Evolutionary conservation across 305 asterid species (phyloP), one percentile per base, ranked within the genome.

Genomic region (Nicotiana rustica): DNA sequence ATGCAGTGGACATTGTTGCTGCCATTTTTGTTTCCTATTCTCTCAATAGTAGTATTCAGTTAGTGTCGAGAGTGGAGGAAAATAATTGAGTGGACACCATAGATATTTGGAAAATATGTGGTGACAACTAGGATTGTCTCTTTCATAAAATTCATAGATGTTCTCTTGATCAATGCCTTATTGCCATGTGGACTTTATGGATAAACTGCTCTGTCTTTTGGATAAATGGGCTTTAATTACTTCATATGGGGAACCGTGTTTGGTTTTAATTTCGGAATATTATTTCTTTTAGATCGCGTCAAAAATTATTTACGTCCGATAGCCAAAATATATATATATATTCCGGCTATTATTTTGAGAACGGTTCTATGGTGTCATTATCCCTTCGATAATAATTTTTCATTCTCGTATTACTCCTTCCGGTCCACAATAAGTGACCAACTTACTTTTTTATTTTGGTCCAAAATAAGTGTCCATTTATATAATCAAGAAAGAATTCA

Each of bases 111-210:
- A 44, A 49, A 86, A 80, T 62, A 4, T 91, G 92, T 83, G 92
- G 93, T 82, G 92, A 71, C 69, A 69, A 77, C 82, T 66, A 82
- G 86, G 85, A 61, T 86, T 82, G 60, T 86, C 88, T 77, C 86
- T 81, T 15, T 36, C 59, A 73, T 61, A 61, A 92, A 90, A 52
- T 55, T 93, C 92, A 81, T 86, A 90, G 93, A 90, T 91, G 68
- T 86, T 87, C 47, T 86, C 60, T 31, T 35, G 87, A 84, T 77
- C 92, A 95, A 94, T 94, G 44, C 2, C 9, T 52, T 67, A 68
- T 65, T 76, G 97, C 89, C 99, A 92, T 59, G 90, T 95, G 97
- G 95, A 92, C 14, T 81, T 1, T 79, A 81, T 86, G 93, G 97
- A 93, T 95, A 93, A 86, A 85, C 86, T 90, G 60, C 81, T 78